phyloP scores from a whole-genome alignment of 1,284 basidiomycete genomes.

The Ganoderma lucidum region DNA sequence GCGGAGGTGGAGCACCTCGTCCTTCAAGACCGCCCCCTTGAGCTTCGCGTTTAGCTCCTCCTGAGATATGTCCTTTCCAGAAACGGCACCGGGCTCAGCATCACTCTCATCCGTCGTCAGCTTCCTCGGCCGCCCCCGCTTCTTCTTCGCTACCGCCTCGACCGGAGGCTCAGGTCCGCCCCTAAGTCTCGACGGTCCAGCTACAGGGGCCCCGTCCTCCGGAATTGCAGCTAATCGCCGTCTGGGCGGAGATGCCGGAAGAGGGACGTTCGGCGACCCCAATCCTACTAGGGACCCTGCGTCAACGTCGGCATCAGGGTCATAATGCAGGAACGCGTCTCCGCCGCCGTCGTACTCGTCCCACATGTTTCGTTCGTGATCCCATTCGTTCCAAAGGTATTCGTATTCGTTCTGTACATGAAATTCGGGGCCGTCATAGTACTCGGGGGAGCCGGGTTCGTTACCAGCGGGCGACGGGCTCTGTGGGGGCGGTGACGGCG shows the following conservation, averaged over 20 bases:
- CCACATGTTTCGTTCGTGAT: slow-evolving; percentile 28
- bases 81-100: slow-evolving; percentile 17
- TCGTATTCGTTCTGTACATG: slow-evolving; percentile 20
- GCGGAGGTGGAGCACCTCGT: slow-evolving; percentile 57
- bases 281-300: slow-evolving; percentile 11
- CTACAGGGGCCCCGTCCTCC: slow-evolving; percentile 12
- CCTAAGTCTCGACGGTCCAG: slow-evolving; percentile 7
- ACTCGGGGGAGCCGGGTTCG: neutral
- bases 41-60: slow-evolving; percentile 44
- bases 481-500: neutral
- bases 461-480: slow-evolving; percentile 27
- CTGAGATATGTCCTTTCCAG: slow-evolving; percentile 43
- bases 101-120: slow-evolving; percentile 25
- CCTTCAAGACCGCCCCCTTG: slow-evolving; percentile 51
- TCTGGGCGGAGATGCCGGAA: neutral
- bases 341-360: slow-evolving; percentile 35
- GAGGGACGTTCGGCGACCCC: neutral
- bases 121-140: slow-evolving; percentile 24
- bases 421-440: slow-evolving; percentile 3
- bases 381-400: slow-evolving; percentile 27
- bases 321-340: slow-evolving; percentile 46
- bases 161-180: slow-evolving; percentile 11
- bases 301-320: slow-evolving; percentile 35
- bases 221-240: slow-evolving; percentile 14
- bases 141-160: slow-evolving; percentile 30